A percentile compares a stretch with the other conserved stretches of the same genome.
Evolutionary conservation across 768 basidiomycete genomes (phyloP).

Genomic region (Serendipita vermifera): DNA sequence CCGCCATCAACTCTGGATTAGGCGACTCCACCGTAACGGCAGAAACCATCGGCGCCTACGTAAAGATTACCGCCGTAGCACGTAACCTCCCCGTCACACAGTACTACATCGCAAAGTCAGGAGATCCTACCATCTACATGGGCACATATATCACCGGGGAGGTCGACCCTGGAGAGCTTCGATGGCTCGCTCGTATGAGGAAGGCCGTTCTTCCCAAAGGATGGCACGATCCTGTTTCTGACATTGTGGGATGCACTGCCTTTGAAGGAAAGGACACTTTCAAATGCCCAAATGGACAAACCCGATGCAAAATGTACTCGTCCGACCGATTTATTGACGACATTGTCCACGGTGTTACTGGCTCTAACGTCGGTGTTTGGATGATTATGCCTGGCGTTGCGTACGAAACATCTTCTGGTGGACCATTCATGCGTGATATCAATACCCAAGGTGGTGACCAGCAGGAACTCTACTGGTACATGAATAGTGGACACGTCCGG

Average conservation of each 20-base stretch:
- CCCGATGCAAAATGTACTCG: slow-evolving; percentile 35
- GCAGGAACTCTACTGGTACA: slow-evolving; percentile 38
- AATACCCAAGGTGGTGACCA: slow-evolving; percentile 35
- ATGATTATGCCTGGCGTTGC: slow-evolving; percentile 34
- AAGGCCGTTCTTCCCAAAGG: slow-evolving; percentile 32
- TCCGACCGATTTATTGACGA: slow-evolving; percentile 35
- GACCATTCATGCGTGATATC: slow-evolving; percentile 41
- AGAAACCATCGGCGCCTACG: slow-evolving; percentile 30
- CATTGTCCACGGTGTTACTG: slow-evolving; percentile 38
- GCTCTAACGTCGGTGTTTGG: slow-evolving; percentile 32
- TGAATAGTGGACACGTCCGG: slow-evolving; percentile 37
- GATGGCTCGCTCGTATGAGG: slow-evolving; percentile 35
- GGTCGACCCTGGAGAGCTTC: slow-evolving; percentile 35
- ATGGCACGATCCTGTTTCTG: slow-evolving; percentile 25
- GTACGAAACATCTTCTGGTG: slow-evolving; percentile 39
- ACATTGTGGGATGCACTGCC: slow-evolving; percentile 30
- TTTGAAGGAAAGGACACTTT: slow-evolving; percentile 39
- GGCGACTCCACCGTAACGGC: slow-evolving; percentile 33
- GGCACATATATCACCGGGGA: slow-evolving; percentile 36
- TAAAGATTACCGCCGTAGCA: slow-evolving; percentile 31
- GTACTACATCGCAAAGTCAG: slow-evolving; percentile 35
- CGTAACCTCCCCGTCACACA: slow-evolving; percentile 38
- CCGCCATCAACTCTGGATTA: slow-evolving; percentile 35
- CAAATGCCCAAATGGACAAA: slow-evolving; percentile 32
- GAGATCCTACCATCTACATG: slow-evolving; percentile 35